These are phyloP conservation scores for Phoma sp. DNA, from an alignment of 2,329 filamentous ascomycete species.

Conservation along the genomic window DNA sequence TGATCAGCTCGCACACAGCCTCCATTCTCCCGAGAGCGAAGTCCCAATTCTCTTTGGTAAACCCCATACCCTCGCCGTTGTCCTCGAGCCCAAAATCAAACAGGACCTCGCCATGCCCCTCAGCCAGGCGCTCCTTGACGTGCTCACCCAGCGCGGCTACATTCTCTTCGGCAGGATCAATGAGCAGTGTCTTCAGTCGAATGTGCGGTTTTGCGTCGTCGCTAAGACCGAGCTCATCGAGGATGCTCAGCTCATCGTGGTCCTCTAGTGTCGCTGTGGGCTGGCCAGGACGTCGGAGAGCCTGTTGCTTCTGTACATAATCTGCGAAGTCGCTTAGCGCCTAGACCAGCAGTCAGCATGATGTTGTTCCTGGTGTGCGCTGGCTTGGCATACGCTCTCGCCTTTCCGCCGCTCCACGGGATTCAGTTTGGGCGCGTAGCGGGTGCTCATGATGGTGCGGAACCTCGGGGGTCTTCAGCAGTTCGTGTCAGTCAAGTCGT, in stretches of 20 bases:
- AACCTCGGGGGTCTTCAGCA: conserved; percentile 1
- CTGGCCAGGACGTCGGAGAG: conserved; percentile 60
- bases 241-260: conserved; percentile 87
- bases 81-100: conserved; percentile 94
- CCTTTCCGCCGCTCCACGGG: conserved; percentile 83
- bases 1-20: conserved; percentile 66
- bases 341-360: conserved; percentile 44
- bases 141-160: conserved; percentile 67
- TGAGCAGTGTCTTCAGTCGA: conserved; percentile 76
- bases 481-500: conserved; percentile 25
- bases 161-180: conserved; percentile 63
- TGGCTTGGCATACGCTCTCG: conserved; percentile 69
- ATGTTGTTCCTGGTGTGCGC: background rate
- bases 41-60: conserved; percentile 78
- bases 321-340: conserved; percentile 96
- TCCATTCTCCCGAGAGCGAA: conserved; percentile 70
- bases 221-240: conserved; percentile 76
- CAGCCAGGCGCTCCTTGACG: conserved; percentile 71
- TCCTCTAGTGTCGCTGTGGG: conserved; percentile 60
- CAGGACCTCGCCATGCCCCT: conserved; percentile 86
- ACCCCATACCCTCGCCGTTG: conserved; percentile 81
- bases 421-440: conserved; percentile 62
- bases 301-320: conserved; percentile 94
- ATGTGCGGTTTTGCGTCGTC: conserved; percentile 70
- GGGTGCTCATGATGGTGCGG: conserved; percentile 40